A percentile compares a stretch with the other conserved stretches of the same genome.
These are phyloP conservation scores for Astrothelium subdiscretum DNA, from an alignment of 495 filamentous ascomycete species.

Conservation along the genomic window DNA sequence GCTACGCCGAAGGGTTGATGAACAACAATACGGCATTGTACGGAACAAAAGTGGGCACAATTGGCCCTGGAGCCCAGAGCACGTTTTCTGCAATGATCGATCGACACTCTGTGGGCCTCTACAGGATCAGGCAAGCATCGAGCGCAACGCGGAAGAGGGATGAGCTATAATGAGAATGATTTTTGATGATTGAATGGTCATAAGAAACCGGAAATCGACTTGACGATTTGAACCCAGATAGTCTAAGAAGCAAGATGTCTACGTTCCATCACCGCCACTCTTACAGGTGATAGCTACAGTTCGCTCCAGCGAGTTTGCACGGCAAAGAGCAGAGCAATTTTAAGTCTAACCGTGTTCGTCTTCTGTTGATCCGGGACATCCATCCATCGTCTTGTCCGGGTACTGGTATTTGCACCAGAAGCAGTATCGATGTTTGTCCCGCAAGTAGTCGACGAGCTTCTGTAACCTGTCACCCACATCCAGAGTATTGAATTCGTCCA, in stretches of 20 bases:
- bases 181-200: too few relatives aligned
- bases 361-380: conserved; percentile 81
- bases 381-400: conserved; percentile 57
- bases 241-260: too few relatives aligned
- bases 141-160: neutral
- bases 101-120: neutral
- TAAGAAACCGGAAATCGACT: too few relatives aligned
- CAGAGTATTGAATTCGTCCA: conserved; percentile 72
- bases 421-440: conserved; percentile 68
- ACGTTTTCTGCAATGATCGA: neutral
- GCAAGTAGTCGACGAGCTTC: conserved; percentile 54
- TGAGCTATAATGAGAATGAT: neutral
- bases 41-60: neutral
- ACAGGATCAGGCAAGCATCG: neutral
- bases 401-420: conserved; percentile 94
- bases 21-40: neutral
- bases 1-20: neutral
- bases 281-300: too few relatives aligned
- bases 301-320: too few relatives aligned
- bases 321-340: too few relatives aligned
- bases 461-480: conserved; percentile 50
- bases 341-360: conserved; percentile 87
- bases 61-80: neutral
- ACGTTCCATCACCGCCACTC: too few relatives aligned
- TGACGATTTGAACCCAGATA: too few relatives aligned